Conservation (phyloP, 768 basidiomycete genomes). For the Leccinellum rugosiceps region DNA sequence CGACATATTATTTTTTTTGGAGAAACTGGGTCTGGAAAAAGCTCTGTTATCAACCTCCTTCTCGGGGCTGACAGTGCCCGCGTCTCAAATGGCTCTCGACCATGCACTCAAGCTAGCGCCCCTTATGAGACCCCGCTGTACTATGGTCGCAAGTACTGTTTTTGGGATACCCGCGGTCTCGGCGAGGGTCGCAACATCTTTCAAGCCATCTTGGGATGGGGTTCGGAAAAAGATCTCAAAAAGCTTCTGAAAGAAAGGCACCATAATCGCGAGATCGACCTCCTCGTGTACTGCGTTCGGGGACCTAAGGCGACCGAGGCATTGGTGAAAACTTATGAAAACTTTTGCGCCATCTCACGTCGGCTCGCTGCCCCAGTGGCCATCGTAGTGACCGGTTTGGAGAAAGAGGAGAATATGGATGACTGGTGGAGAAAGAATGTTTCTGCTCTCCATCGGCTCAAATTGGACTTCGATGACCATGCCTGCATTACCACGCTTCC, state of each 20-base stretch:
- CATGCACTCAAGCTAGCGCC: conserved; percentile 15
- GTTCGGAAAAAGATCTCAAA: conserved; percentile 18
- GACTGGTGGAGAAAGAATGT: conserved; percentile 33
- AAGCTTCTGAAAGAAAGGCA: conserved; percentile 21
- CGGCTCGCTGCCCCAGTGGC: conserved; percentile 34
- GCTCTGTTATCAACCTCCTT: conserved; percentile 27
- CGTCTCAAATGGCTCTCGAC: conserved; percentile 7
- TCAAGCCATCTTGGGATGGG: conserved; percentile 1
- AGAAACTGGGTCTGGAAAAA: conserved; percentile 27
- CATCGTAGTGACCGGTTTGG: conserved; percentile 34
- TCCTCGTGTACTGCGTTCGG: conserved; percentile 39
- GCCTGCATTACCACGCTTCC: conserved; percentile 37
- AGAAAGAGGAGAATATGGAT: conserved; percentile 26
- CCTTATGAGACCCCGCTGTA: conserved; percentile 5
- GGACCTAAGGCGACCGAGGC: conserved; percentile 32
- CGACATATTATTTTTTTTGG: conserved; percentile 22
- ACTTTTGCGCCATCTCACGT: conserved; percentile 36
- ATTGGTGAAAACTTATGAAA: conserved; percentile 30
- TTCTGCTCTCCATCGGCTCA: conserved; percentile 15
- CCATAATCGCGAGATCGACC: conserved; percentile 31
- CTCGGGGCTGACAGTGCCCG: conserved; percentile 6
- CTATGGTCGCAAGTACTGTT: neutral
- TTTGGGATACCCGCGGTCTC: conserved; percentile 41
- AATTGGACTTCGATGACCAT: conserved; percentile 35
- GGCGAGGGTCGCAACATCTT: conserved; percentile 23